A percentile compares a stretch with the other conserved stretches of the same genome.
phyloP scores from a whole-genome alignment of 2,329 filamentous ascomycete genomes.

The Cryphonectria parasitica region DNA sequence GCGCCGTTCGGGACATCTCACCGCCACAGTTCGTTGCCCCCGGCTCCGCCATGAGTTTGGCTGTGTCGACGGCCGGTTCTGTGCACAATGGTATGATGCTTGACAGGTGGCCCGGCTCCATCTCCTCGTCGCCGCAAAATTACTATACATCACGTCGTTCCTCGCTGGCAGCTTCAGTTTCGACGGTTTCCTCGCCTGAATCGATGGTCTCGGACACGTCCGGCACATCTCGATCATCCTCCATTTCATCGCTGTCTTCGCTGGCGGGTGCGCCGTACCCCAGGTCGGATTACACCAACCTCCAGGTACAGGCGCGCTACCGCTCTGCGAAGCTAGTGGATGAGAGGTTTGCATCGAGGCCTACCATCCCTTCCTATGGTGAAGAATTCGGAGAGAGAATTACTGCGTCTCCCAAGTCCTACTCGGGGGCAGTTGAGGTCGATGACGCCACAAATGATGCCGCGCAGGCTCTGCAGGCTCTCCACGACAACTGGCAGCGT shows the following conservation, averaged over 20 bases:
- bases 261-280: slow-evolving; percentile 62
- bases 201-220: slow-evolving; percentile 69
- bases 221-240: slow-evolving; percentile 65
- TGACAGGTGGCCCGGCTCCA: slow-evolving; percentile 56
- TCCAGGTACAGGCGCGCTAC: slow-evolving; percentile 67
- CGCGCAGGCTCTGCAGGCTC: slow-evolving; percentile 61
- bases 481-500: slow-evolving; percentile 58
- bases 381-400: slow-evolving; percentile 59
- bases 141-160: slow-evolving; percentile 59
- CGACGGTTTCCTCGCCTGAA: slow-evolving; percentile 66
- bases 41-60: slow-evolving; percentile 62
- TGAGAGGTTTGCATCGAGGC: slow-evolving; percentile 58
- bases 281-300: slow-evolving; percentile 60
- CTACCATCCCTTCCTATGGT: slow-evolving; percentile 59
- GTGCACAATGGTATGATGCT: slow-evolving; percentile 51
- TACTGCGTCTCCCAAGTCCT: slow-evolving; percentile 61
- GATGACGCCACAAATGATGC: slow-evolving; percentile 58
- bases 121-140: slow-evolving; percentile 56
- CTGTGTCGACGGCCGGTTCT: slow-evolving; percentile 59
- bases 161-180: slow-evolving; percentile 66
- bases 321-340: slow-evolving; percentile 61
- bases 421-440: slow-evolving; percentile 55
- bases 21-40: slow-evolving; percentile 54
- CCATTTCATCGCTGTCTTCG: slow-evolving; percentile 66
- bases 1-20: slow-evolving; percentile 63